Evolutionary conservation across 495 filamentous ascomycete genomes (phyloP).

Genomic region (Hypoxylon crocopeplum): DNA sequence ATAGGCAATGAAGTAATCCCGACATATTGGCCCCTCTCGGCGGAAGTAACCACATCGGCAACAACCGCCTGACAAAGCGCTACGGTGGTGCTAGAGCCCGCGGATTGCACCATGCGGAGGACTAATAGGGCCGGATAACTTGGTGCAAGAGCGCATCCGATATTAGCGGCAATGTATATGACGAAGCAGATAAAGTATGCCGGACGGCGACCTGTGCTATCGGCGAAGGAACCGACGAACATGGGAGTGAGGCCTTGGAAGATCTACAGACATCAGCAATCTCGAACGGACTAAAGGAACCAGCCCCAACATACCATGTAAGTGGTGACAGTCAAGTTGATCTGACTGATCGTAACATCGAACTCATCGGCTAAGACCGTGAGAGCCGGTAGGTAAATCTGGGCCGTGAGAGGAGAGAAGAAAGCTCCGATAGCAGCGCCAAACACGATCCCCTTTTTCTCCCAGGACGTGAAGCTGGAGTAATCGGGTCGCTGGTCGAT

Average conservation of each 20-base stretch:
- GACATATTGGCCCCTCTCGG: slow-evolving; percentile 60
- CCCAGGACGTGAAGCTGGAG: slow-evolving; percentile 60
- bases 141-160: slow-evolving; percentile 59
- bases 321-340: slow-evolving; percentile 70
- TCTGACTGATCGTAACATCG: slow-evolving; percentile 56
- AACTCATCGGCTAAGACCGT: slow-evolving; percentile 60
- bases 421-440: slow-evolving; percentile 66
- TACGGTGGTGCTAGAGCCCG: slow-evolving; percentile 57
- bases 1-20: slow-evolving; percentile 41
- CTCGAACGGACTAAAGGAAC: slow-evolving; percentile 3
- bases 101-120: slow-evolving; percentile 59
- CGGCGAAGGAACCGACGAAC: slow-evolving; percentile 57
- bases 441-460: slow-evolving; percentile 68
- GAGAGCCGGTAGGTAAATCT: slow-evolving; percentile 77
- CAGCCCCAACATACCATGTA: slow-evolving; percentile 50
- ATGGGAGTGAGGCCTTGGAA: slow-evolving; percentile 59
- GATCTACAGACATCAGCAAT: slow-evolving; percentile 36
- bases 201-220: slow-evolving; percentile 56
- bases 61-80: slow-evolving; percentile 59
- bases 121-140: slow-evolving; percentile 59
- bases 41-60: slow-evolving; percentile 57
- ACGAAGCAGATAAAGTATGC: slow-evolving; percentile 58
- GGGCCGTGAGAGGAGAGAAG: slow-evolving; percentile 72
- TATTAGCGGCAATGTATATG: slow-evolving; percentile 61
- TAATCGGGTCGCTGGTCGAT: slow-evolving; percentile 39